phyloP scores from a whole-genome alignment of 176 grass and related monocot genomes.

The Rhipidocladum racemiflorum region DNA sequence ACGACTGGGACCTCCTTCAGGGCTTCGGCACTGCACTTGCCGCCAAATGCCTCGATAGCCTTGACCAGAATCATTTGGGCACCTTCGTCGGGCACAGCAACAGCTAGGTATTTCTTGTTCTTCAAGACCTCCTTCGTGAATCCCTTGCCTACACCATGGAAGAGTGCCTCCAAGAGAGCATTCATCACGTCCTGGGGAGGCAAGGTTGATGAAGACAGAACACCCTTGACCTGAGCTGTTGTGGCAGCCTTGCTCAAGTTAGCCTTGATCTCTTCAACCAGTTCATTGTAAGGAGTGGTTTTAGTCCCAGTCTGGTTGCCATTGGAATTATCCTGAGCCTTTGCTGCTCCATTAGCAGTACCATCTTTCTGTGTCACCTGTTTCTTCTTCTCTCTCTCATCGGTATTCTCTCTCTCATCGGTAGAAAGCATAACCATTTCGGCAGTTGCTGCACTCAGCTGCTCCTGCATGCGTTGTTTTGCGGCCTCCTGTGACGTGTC shows the following conservation, averaged over 20 bases:
- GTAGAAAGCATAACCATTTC: constrained; percentile 83
- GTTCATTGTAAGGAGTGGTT: constrained; percentile 23
- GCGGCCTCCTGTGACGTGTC: constrained; percentile 76
- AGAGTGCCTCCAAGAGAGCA: constrained; percentile 65
- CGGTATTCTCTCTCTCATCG: constrained; percentile 39
- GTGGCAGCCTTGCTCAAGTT: constrained; percentile 43
- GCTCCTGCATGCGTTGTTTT: constrained; percentile 71
- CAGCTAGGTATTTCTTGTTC: constrained; percentile 60
- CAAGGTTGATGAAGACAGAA: constrained; percentile 28
- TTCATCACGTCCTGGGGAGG: constrained; percentile 56
- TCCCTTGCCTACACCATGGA: constrained; percentile 59
- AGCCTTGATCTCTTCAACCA: constrained; percentile 51
- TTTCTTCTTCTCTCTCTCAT: constrained; percentile 40
- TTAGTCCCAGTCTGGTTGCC: not conserved
- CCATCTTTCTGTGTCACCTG: not conserved
- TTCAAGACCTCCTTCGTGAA: constrained; percentile 69
- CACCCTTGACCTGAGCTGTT: constrained; percentile 44
- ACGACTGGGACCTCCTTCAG: constrained; percentile 76
- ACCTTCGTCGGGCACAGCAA: constrained; percentile 42
- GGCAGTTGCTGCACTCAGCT: constrained; percentile 74
- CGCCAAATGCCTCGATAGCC: constrained; percentile 48
- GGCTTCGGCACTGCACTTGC: constrained; percentile 47
- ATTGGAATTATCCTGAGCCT: not conserved
- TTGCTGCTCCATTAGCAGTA: not conserved
- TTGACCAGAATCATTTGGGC: constrained; percentile 49